Percentiles rank a stretch among this genome's conserved stretches.
These are phyloP conservation scores for Talaromyces sp. DNA, from an alignment of 2,329 filamentous ascomycete species.

Conservation along the genomic window DNA sequence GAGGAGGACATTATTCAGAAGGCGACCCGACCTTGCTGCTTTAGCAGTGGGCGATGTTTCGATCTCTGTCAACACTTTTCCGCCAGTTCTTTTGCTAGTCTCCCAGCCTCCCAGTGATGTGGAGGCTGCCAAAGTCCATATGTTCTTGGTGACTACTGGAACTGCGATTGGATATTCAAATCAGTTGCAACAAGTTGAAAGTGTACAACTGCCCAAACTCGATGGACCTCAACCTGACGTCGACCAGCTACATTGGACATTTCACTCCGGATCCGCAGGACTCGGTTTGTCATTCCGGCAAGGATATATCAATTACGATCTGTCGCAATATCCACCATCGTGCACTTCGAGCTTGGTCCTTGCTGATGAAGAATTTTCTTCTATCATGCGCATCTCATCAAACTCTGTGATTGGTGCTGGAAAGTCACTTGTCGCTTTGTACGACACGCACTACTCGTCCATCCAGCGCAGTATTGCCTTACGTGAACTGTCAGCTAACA, in stretches of 20 bases:
- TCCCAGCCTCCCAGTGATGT: conserved; percentile 33
- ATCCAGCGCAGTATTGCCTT: conserved; percentile 42
- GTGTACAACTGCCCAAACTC: conserved; percentile 33
- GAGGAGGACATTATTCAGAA: conserved; percentile 39
- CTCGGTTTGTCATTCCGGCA: conserved; percentile 39
- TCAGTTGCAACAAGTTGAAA: conserved; percentile 37
- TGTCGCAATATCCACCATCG: conserved; percentile 42
- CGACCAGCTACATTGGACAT: conserved; percentile 35
- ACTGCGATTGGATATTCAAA: conserved; percentile 30
- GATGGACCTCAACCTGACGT: conserved; percentile 27
- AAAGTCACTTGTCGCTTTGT: conserved; percentile 42
- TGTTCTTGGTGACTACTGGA: conserved; percentile 38
- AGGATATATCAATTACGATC: conserved; percentile 42
- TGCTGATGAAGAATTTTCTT: conserved; percentile 37
- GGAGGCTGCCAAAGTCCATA: conserved; percentile 37
- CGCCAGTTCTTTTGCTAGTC: conserved; percentile 40
- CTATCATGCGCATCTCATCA: conserved; percentile 43
- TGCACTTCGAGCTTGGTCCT: conserved; percentile 40
- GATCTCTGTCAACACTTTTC: conserved; percentile 27
- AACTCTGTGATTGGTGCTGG: conserved; percentile 42
- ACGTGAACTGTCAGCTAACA: conserved; percentile 29
- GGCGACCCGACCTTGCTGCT: conserved; percentile 39
- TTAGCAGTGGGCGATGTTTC: conserved; percentile 34
- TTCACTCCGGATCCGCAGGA: conserved; percentile 39
- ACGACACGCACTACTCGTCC: conserved; percentile 48